phyloP scores from a whole-genome alignment of 2,329 filamentous ascomycete species.

The Trichoderma cornu-damae region DNA sequence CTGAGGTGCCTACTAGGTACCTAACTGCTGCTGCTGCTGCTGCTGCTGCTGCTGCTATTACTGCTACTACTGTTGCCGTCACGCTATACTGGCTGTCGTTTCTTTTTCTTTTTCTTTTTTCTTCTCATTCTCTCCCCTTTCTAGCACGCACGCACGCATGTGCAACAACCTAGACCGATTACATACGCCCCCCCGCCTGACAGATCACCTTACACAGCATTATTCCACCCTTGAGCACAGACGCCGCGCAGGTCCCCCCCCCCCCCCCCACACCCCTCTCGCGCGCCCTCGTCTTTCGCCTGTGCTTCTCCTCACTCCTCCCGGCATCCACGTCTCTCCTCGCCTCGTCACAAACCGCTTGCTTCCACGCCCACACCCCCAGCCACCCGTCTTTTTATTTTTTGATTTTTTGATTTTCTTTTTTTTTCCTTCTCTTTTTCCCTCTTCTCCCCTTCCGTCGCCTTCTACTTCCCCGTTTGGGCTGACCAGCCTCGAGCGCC shows the following conservation, averaged over 20 bases:
- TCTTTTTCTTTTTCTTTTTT: no score
- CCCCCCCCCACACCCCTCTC: constrained; percentile 17
- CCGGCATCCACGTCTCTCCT: background rate
- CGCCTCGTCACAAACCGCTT: constrained; percentile 4
- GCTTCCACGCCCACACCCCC: constrained; percentile 8
- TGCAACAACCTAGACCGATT: background rate
- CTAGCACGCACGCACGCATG: background rate
- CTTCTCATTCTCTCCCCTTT: background rate
- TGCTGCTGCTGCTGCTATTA: no score
- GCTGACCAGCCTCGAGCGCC: constrained; percentile 15
- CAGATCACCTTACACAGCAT: constrained; percentile 18
- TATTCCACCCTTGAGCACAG: background rate
- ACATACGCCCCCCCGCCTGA: constrained; percentile 17
- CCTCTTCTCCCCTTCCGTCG: background rate
- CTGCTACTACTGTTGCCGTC: background rate
- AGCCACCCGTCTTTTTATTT: constrained; percentile 17
- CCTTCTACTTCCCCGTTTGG: constrained; percentile 7
- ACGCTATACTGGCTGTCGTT: background rate
- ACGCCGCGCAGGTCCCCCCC: background rate
- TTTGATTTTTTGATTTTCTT: background rate
- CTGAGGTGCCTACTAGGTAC: background rate
- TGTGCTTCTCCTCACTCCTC: background rate
- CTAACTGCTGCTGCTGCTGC: background rate
- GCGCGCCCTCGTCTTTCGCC: background rate
- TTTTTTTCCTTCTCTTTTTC: background rate